Percentiles rank a stretch among this genome's conserved stretches.
Evolutionary conservation across 1,284 basidiomycete species (phyloP).

Genomic region (Pascua guehoae): DNA sequence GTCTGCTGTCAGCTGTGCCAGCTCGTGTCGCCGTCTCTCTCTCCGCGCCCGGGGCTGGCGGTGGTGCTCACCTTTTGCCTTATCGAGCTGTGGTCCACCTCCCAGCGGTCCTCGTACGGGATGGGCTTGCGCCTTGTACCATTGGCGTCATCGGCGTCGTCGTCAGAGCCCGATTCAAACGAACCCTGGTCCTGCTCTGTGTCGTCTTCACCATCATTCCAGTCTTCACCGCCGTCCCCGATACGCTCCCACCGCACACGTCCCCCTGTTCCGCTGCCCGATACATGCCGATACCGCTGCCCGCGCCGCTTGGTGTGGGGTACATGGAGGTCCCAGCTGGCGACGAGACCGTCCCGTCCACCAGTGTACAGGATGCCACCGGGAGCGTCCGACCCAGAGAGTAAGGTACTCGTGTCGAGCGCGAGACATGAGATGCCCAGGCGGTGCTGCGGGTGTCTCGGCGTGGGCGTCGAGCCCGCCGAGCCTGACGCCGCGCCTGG

Average conservation of each 20-base stretch:
- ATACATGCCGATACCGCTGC: conserved; percentile 44
- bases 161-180: conserved; percentile 52
- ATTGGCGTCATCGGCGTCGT: conserved; percentile 50
- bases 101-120: conserved; percentile 72
- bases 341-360: conserved; percentile 85
- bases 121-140: conserved; percentile 36
- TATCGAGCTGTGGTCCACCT: conserved; percentile 57
- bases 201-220: conserved; percentile 61
- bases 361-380: conserved; percentile 91
- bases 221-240: conserved; percentile 51
- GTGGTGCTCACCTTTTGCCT: conserved; percentile 18
- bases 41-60: too few species aligned
- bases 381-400: conserved; percentile 62
- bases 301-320: conserved; percentile 55
- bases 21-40: not conserved
- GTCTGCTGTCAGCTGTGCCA: conserved; percentile 10
- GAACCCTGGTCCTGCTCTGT: conserved; percentile 27
- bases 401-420: conserved; percentile 74
- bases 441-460: conserved; percentile 72
- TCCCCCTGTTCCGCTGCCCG: conserved; percentile 23
- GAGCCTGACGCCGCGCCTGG: not conserved
- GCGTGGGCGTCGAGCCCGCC: not conserved
- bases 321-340: conserved; percentile 84
- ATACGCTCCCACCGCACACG: conserved; percentile 39
- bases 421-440: conserved; percentile 81